Percentiles rank a stretch among this genome's conserved stretches.
phyloP scores from a whole-genome alignment of 2,329 filamentous ascomycete genomes.

The Aspergillus pseudonomiae region DNA sequence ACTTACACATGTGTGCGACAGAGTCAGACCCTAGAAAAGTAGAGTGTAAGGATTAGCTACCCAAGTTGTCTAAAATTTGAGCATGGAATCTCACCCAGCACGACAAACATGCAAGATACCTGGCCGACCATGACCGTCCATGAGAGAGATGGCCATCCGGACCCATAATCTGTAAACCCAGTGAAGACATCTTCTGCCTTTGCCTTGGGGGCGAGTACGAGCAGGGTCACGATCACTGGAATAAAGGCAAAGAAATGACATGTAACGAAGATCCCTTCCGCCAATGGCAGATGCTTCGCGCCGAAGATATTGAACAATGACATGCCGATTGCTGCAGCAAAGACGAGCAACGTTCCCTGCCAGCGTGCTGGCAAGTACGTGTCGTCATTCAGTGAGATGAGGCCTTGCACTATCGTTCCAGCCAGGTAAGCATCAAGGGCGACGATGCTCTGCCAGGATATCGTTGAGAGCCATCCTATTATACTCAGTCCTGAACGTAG shows the following conservation, averaged over 20 bases:
- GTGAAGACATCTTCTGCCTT: conserved; percentile 3
- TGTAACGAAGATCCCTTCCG: conserved; percentile 1
- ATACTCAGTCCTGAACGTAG: background rate
- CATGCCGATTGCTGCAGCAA: background rate
- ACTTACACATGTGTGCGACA: conserved; percentile 8
- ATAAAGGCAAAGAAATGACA: conserved; percentile 3
- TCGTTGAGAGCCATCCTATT: conserved; percentile 3
- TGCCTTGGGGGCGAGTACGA: background rate
- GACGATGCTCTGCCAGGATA: conserved; percentile 2
- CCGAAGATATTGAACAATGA: conserved; percentile 3
- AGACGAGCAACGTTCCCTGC: conserved; percentile 4
- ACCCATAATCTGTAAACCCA: conserved; percentile 1
- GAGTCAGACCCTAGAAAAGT: conserved; percentile 2
- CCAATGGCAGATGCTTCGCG: background rate
- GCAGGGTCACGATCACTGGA: background rate
- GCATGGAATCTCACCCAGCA: background rate
- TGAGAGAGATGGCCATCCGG: conserved; percentile 1
- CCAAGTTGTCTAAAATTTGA: background rate
- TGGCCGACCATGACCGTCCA: conserved; percentile 7
- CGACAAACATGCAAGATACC: conserved; percentile 4
- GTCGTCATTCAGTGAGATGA: background rate
- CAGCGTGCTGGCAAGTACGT: background rate
- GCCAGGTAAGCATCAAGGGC: conserved; percentile 1
- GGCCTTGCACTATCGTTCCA: conserved; percentile 3
- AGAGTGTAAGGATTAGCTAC: background rate